phyloP scores from a whole-genome alignment of 805 yeast species.

The Pichia nanzhaoensis region DNA sequence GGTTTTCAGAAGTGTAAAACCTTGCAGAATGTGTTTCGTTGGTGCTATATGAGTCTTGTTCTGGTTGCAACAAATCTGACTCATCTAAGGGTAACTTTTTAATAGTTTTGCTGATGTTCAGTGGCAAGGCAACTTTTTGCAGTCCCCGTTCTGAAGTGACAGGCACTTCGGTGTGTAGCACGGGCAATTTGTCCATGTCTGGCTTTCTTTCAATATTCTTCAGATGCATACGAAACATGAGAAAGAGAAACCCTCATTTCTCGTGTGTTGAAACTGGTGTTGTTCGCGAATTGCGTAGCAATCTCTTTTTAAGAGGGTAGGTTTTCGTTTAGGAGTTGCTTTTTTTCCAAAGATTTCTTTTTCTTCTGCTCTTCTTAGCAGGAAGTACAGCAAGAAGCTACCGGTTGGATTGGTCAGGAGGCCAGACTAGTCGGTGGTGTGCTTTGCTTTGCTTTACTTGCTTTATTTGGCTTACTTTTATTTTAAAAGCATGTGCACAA shows the following conservation, averaged over 20 bases:
- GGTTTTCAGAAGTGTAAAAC: neutral
- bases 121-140: slow-evolving; percentile 2
- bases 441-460: too few relatives aligned
- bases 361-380: neutral
- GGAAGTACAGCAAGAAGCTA: neutral
- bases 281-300: too few relatives aligned
- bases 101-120: slow-evolving; percentile 7
- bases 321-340: neutral
- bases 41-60: neutral
- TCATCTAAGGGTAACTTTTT: slow-evolving; percentile 3
- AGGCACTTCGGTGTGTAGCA: slow-evolving; percentile 2
- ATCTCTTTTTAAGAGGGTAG: neutral
- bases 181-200: neutral
- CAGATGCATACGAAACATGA: neutral
- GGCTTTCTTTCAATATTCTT: too few relatives aligned
- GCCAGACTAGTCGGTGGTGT: slow-evolving; percentile 2
- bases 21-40: slow-evolving; percentile 1
- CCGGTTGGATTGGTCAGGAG: neutral
- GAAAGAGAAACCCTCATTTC: neutral
- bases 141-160: neutral
- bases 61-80: neutral
- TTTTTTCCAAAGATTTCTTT: neutral
- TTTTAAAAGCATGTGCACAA: neutral
- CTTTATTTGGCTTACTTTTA: neutral
- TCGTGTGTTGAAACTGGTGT: too few relatives aligned